Evolutionary conservation across 805 yeast genomes (phyloP).

Genomic region (Metschnikowia reukaufii): DNA sequence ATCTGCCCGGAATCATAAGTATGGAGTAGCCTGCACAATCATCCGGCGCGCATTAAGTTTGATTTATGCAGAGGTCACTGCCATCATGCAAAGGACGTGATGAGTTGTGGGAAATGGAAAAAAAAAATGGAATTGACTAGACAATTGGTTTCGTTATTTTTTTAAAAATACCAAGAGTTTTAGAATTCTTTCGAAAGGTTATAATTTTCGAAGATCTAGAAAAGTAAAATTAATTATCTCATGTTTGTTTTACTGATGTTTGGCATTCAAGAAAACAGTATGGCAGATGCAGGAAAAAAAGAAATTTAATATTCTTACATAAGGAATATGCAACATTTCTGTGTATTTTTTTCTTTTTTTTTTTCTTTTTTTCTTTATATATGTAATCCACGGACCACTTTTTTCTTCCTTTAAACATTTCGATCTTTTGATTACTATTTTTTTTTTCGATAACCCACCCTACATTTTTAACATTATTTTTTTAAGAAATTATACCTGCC

Average conservation of each 20-base stretch:
- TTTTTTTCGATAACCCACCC: not conserved
- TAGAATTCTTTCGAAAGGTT: too few species aligned
- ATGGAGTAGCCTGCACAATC: slow-evolving; percentile 16
- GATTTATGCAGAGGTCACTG: slow-evolving; percentile 15
- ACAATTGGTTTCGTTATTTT: not conserved
- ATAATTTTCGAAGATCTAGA: not conserved
- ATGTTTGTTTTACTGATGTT: not conserved
- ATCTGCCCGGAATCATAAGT: slow-evolving; percentile 4
- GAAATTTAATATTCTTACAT: slow-evolving; percentile 15
- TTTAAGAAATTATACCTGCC: not conserved
- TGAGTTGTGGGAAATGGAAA: slow-evolving; percentile 9
- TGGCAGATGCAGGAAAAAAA: slow-evolving; percentile 18
- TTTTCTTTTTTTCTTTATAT: slow-evolving; percentile 13
- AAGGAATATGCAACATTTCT: slow-evolving; percentile 16
- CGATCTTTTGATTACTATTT: not conserved
- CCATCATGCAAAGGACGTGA: slow-evolving; percentile 10
- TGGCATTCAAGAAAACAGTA: slow-evolving; percentile 1
- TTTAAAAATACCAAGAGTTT: too few species aligned
- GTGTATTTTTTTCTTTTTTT: slow-evolving; percentile 10
- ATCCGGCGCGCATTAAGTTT: slow-evolving; percentile 16
- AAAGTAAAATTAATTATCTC: not conserved
- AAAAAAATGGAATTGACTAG: not conserved
- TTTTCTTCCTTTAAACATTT: not conserved
- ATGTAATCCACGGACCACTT: slow-evolving; percentile 6
- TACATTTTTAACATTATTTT: not conserved